phyloP scores from a whole-genome alignment of 1,139 yeast genomes.

The Candida glucosophila region DNA sequence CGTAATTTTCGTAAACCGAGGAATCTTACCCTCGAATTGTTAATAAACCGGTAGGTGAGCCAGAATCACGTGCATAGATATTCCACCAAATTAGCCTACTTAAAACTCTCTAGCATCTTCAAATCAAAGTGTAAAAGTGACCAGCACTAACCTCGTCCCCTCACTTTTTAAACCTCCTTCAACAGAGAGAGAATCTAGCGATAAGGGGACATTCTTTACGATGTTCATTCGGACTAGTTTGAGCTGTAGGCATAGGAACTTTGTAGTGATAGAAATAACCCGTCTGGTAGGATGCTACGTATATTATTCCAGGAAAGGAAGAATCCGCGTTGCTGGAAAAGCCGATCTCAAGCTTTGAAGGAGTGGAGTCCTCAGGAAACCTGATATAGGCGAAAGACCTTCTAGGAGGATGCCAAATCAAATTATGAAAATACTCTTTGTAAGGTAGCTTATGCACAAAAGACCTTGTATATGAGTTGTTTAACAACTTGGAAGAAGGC shows the following conservation, averaged over 20 bases:
- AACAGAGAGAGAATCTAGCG: conserved; percentile 14
- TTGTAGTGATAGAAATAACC: conserved; percentile 35
- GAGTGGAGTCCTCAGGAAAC: conserved; percentile 21
- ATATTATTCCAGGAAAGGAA: conserved; percentile 15
- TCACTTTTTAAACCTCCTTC: conserved; percentile 2
- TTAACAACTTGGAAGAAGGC: conserved; percentile 16
- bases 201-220: conserved; percentile 24
- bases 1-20: too few relatives aligned
- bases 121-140: too few relatives aligned
- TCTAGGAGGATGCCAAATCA: conserved; percentile 38
- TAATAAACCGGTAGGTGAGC: too few relatives aligned
- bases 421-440: conserved; percentile 32
- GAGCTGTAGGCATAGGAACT: conserved; percentile 14
- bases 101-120: too few relatives aligned
- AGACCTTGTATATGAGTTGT: conserved; percentile 30
- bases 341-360: conserved; percentile 28
- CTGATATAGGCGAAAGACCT: conserved; percentile 37
- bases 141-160: too few relatives aligned
- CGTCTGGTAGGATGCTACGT: conserved; percentile 31
- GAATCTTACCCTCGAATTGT: too few relatives aligned
- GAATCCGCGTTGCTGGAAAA: conserved; percentile 9
- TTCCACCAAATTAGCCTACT: too few relatives aligned
- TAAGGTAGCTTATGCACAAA: conserved; percentile 35
- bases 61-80: too few relatives aligned
- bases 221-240: conserved; percentile 12